phyloP scores from a whole-genome alignment of 2,329 filamentous ascomycete species.

The Aspergillus puulaauensis region DNA sequence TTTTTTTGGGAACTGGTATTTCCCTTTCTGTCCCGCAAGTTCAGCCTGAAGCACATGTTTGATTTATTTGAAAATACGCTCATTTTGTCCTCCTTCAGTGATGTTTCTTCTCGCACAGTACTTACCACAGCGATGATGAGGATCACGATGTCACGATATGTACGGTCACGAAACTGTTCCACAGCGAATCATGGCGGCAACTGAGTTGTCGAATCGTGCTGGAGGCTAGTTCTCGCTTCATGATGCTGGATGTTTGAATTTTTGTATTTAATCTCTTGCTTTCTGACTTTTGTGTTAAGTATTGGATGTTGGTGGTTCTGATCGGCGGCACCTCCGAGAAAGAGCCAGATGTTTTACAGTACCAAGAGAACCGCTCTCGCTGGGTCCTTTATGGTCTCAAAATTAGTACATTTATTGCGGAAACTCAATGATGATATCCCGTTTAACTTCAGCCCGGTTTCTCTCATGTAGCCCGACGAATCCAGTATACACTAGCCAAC shows the following conservation, averaged over 20 bases:
- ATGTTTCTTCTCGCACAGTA: constrained; percentile 39
- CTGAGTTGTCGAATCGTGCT: constrained; percentile 23
- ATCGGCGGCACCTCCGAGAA: neutral
- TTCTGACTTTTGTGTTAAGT: constrained; percentile 14
- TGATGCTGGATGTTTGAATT: constrained; percentile 18
- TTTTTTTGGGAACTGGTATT: constrained; percentile 9
- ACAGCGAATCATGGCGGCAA: constrained; percentile 23
- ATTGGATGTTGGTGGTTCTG: constrained; percentile 7
- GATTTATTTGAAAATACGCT: constrained; percentile 30
- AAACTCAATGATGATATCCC: constrained; percentile 10
- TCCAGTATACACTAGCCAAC: neutral
- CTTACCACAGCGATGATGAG: constrained; percentile 40
- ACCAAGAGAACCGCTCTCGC: neutral
- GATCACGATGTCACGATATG: constrained; percentile 43
- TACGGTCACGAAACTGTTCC: constrained; percentile 33
- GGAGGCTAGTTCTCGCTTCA: constrained; percentile 24
- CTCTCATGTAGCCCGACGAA: neutral
- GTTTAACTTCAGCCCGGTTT: neutral
- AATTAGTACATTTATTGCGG: constrained; percentile 1
- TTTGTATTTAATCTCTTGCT: constrained; percentile 20
- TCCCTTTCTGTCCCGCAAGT: constrained; percentile 10
- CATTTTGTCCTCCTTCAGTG: constrained; percentile 33
- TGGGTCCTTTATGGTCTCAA: neutral
- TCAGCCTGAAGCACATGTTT: constrained; percentile 24
- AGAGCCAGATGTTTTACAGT: neutral